Evolutionary conservation across 148 eudicot genomes (phyloP), one percentile per base, ranked within the genome.

Genomic region (Vaccinium vitisidaea): DNA sequence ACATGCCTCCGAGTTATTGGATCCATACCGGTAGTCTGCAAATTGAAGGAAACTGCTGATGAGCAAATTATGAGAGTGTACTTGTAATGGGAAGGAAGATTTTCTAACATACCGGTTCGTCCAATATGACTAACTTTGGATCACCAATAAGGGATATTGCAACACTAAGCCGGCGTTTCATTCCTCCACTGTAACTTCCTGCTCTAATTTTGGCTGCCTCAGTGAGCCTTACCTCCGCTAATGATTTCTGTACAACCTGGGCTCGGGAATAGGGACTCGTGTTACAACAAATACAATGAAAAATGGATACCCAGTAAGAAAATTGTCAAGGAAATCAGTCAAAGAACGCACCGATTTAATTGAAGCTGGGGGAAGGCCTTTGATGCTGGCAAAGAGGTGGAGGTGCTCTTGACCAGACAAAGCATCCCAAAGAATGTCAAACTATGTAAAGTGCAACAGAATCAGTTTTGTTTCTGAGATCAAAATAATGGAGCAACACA

Each of bases 11-110:
- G 86, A 85, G 94, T 96, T 61, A 96, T 90, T 43, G 98, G 98
- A 91, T 93, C 98, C 99, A 94, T 94, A 18, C 98, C 99, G 52
- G 99, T 96, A 15, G 99, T 96, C 99, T 96, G 89, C 74, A 83
- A 21, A 78, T 55, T 32, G 53, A 27, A 71, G n/a, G 13, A 82
- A 61, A 80, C 58, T 18, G 39, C 52, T 53, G 46, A 11, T 61
- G 48, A 56, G 52, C 79, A 50, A 27, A 76, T 52, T 53, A 55
- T 74, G 69, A 15, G 56, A 63, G 59, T 80, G 23, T 32, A 77
- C 10, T 53, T 23, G 8, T 6, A 74, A 12, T 14, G 43, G 6
- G 74, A 84, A 65, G 27, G 74, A 84, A 73, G 43, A 30, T 49
- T 80, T 18, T 27, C 74, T 80, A 75, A 15, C 89, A 30, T 86